These are phyloP conservation scores for Rhododendron mucronatum DNA, from an alignment of 148 eudicot genomes.

Conservation along the genomic window DNA sequence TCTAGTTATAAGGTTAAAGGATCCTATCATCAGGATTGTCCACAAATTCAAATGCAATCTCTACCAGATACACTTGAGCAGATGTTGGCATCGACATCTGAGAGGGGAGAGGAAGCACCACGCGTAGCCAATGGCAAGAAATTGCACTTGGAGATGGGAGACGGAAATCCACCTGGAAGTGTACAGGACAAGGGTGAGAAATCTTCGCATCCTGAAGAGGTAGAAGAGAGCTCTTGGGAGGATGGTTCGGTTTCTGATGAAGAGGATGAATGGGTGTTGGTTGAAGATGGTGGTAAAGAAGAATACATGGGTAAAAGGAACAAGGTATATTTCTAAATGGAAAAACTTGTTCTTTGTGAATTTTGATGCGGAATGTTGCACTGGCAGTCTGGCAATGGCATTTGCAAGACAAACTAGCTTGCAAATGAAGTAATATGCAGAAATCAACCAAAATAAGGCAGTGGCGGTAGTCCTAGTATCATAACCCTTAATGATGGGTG, in stretches of 20 bases:
- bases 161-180: background rate
- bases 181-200: background rate
- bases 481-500: background rate
- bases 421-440: background rate
- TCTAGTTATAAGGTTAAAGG: background rate
- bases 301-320: background rate
- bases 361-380: background rate
- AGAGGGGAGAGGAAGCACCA: background rate
- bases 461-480: background rate
- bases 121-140: background rate
- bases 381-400: background rate
- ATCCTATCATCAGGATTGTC: background rate
- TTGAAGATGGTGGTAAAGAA: constrained; percentile 2
- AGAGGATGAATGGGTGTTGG: constrained; percentile 11
- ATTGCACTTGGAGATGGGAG: background rate
- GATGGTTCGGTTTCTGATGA: background rate
- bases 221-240: background rate
- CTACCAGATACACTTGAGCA: constrained; percentile 3
- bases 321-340: background rate
- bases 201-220: background rate
- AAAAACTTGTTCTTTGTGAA: background rate
- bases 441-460: background rate
- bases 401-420: background rate
- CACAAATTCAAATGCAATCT: background rate
- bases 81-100: background rate